phyloP scores from a whole-genome alignment of 2,329 filamentous ascomycete genomes.

The Furcasterigmium sp. region DNA sequence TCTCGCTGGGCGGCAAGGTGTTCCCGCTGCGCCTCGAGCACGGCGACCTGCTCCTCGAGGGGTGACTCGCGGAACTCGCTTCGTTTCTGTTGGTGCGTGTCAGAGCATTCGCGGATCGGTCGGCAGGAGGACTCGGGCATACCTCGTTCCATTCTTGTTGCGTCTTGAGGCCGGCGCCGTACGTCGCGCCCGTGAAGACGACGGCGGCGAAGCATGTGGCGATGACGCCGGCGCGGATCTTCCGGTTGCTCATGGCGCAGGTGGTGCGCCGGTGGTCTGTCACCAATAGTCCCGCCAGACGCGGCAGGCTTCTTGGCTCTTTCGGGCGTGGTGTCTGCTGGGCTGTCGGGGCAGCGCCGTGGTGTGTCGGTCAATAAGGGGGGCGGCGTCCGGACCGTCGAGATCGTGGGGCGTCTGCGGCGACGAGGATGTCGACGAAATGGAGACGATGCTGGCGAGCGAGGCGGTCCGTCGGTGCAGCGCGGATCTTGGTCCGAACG shows the following conservation, averaged over 20 bases:
- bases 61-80: slow-evolving; percentile 30
- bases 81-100: slow-evolving; percentile 19
- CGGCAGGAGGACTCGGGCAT: slow-evolving; percentile 5
- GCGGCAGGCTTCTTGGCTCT: slow-evolving; percentile 13
- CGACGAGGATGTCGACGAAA: not conserved
- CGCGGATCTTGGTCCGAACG: too few species aligned
- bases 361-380: not conserved
- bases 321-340: slow-evolving; percentile 16
- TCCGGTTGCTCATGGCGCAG: slow-evolving; percentile 9
- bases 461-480: slow-evolving; percentile 1
- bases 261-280: slow-evolving; percentile 9
- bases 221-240: slow-evolving; percentile 16
- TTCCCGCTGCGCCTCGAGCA: slow-evolving; percentile 35
- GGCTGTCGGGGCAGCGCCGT: slow-evolving; percentile 1
- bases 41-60: slow-evolving; percentile 37
- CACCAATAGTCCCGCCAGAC: slow-evolving; percentile 22
- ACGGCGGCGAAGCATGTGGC: slow-evolving; percentile 42
- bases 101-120: not conserved
- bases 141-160: slow-evolving; percentile 41
- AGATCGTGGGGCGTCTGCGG: not conserved
- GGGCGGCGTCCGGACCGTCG: not conserved
- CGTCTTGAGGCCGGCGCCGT: slow-evolving; percentile 44
- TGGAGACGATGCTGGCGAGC: slow-evolving; percentile 1
- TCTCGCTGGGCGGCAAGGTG: slow-evolving; percentile 30
- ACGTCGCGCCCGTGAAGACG: slow-evolving; percentile 39